These are phyloP conservation scores for Plasmodiophora brassicae DNA, from an alignment of 208 protist genomes.

Conservation along the genomic window DNA sequence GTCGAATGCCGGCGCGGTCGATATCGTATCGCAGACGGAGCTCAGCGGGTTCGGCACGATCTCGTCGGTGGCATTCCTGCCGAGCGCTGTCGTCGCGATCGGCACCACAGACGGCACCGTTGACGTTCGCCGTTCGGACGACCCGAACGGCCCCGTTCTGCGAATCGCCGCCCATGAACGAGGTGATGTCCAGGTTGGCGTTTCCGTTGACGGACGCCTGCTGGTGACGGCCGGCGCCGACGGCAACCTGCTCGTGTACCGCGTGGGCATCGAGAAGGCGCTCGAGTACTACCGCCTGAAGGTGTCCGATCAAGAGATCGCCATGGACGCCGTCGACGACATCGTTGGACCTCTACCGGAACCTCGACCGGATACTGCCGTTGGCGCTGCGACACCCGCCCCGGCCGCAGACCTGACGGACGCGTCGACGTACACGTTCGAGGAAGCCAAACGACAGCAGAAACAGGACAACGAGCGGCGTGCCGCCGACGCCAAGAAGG, in stretches of 20 bases:
- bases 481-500: constrained; percentile 69
- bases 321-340: not conserved
- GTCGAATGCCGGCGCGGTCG: not conserved
- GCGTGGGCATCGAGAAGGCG: constrained; percentile 28
- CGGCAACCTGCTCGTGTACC: constrained; percentile 71
- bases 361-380: not conserved
- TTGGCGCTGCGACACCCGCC: not conserved
- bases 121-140: not conserved
- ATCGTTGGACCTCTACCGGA: not conserved
- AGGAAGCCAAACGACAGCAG: constrained; percentile 83
- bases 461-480: constrained; percentile 66
- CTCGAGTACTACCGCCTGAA: not conserved
- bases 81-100: not conserved
- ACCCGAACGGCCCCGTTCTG: not conserved
- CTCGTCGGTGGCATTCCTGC: not conserved
- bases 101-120: constrained; percentile 1
- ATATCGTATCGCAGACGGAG: constrained; percentile 16
- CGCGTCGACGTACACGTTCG: constrained; percentile 60
- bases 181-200: not conserved
- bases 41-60: not conserved
- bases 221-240: constrained; percentile 76
- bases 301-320: not conserved
- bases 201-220: constrained; percentile 72
- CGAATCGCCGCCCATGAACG: constrained; percentile 10
- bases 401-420: constrained; percentile 46